Evolutionary conservation across 495 filamentous ascomycete species (phyloP).

Genomic region (Usnea hakonensis): DNA sequence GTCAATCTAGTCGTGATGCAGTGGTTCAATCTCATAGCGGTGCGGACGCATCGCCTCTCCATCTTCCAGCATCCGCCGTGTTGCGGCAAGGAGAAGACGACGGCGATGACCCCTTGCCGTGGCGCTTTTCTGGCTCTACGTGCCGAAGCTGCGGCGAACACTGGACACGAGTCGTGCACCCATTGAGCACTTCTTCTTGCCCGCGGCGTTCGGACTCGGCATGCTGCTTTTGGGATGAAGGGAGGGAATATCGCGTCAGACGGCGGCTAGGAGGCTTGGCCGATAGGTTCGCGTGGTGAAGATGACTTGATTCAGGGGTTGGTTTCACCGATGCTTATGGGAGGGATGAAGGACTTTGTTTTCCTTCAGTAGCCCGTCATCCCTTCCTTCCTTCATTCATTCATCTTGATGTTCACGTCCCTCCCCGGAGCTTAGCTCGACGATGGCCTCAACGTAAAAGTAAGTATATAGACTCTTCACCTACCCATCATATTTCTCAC

Average conservation of each 20-base stretch:
- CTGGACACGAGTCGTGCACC: conserved; percentile 42
- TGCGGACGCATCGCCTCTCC: conserved; percentile 55
- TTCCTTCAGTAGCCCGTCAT: too few relatives aligned
- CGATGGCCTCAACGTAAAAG: too few relatives aligned
- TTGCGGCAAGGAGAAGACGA: conserved; percentile 42
- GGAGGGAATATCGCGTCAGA: conserved; percentile 45
- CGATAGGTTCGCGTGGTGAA: conserved; percentile 1
- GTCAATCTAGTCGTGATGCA: conserved; percentile 69
- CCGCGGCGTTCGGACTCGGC: conserved; percentile 53
- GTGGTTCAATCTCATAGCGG: conserved; percentile 60
- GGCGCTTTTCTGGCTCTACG: conserved; percentile 56
- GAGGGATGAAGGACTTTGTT: too few relatives aligned
- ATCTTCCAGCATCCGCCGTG: conserved; percentile 59
- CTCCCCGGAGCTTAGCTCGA: too few relatives aligned
- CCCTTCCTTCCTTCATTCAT: too few relatives aligned
- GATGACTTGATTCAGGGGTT: too few relatives aligned
- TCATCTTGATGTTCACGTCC: too few relatives aligned
- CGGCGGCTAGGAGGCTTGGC: conserved; percentile 24
- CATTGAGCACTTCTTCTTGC: conserved; percentile 59
- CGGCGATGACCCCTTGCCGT: conserved; percentile 54
- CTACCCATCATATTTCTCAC: too few relatives aligned
- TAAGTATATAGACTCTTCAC: too few relatives aligned
- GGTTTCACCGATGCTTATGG: too few relatives aligned
- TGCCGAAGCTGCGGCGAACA: conserved; percentile 45
- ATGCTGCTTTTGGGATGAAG: conserved; percentile 53